Percentiles rank a stretch among this genome's conserved stretches.
phyloP scores from a whole-genome alignment of 768 basidiomycete genomes.

The Trametopsis cervina region DNA sequence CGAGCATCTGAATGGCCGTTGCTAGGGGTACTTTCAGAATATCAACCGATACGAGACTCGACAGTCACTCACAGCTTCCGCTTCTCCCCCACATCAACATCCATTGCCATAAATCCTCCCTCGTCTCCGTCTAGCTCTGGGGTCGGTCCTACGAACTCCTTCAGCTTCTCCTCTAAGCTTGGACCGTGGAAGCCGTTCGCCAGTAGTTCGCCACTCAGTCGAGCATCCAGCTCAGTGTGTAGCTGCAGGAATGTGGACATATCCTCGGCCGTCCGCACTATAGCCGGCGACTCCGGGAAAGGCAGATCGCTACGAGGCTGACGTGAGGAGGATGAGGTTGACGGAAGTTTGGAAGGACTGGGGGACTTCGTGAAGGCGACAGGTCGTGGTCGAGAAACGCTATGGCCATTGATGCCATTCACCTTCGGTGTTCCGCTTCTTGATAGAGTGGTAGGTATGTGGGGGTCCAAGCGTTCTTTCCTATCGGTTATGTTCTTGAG shows the following conservation, averaged over 20 bases:
- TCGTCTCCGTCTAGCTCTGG: constrained; percentile 19
- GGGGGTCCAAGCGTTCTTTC: constrained; percentile 70
- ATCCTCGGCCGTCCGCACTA: constrained; percentile 63
- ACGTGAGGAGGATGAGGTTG: constrained; percentile 12
- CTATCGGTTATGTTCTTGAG: constrained; percentile 87
- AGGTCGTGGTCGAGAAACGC: constrained; percentile 34
- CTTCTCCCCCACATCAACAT: constrained; percentile 47
- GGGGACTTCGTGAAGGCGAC: constrained; percentile 30
- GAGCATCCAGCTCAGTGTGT: constrained; percentile 41
- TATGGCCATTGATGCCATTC: constrained; percentile 30
- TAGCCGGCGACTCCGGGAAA: constrained; percentile 63
- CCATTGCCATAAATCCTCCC: constrained; percentile 27
- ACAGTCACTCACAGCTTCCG: constrained; percentile 44
- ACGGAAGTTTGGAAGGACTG: constrained; percentile 17
- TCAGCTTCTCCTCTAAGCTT: constrained; percentile 17
- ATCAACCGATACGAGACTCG: background rate
- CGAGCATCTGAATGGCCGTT: constrained; percentile 32
- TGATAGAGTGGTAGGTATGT: constrained; percentile 43
- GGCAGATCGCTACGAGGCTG: constrained; percentile 33
- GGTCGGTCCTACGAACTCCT: constrained; percentile 13
- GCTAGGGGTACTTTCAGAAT: constrained; percentile 13
- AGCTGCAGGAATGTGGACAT: constrained; percentile 64
- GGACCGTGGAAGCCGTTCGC: constrained; percentile 5
- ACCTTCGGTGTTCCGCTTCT: constrained; percentile 17
- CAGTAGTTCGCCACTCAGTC: constrained; percentile 11